Evolutionary conservation across 2,329 filamentous ascomycete species (phyloP), one percentile per base, ranked within the genome.

Genomic region (Cyanodermella asteris): DNA sequence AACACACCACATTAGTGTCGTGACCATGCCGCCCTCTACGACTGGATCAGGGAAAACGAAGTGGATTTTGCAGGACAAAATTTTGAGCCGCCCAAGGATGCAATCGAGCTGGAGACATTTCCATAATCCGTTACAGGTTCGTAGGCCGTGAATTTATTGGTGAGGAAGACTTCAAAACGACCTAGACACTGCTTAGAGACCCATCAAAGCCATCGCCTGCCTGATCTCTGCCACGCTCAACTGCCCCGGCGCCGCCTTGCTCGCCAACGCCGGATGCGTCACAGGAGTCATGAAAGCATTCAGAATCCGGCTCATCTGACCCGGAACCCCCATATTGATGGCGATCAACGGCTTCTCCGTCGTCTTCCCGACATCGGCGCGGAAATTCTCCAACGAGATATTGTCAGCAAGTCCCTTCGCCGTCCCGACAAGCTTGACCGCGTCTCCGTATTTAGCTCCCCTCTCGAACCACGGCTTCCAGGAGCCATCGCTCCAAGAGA

Each of bases 201-300:
- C n/a, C n/a, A n/a, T n/a, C 23, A 93, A 53, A 2, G 73, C 63
- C 13, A 91, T 56, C 3, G 71, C 78, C 26, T 64, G 66, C 21
- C 81, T 71, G 34, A 97, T 93, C 38, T 97, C 82, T 3, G 69
- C 64, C 1, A 84, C 81, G 4, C 81, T 91, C 25, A 97, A 61
- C 42, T 97, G 87, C 2, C 87, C 87, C 4, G 87, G 84, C 0
- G 87, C 87, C 19, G 87, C 84, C 43, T 87, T 87, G 51, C 82
- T 80, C 0, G 84, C 81, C n/a, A 94, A 59, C 8, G 63, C 64
- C 2, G 80, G 76, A 45, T 94, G 87, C 3, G 80, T 81, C 8
- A 97, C 87, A 0, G 87, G 87, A 0, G 87, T 94, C 55, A 97
- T 68, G 56, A 94, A 94, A 16, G 64, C 60, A 48, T 97, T 97